These are phyloP conservation scores for Leucocoprinus birnbaumii DNA, from an alignment of 768 basidiomycete genomes.

Conservation along the genomic window DNA sequence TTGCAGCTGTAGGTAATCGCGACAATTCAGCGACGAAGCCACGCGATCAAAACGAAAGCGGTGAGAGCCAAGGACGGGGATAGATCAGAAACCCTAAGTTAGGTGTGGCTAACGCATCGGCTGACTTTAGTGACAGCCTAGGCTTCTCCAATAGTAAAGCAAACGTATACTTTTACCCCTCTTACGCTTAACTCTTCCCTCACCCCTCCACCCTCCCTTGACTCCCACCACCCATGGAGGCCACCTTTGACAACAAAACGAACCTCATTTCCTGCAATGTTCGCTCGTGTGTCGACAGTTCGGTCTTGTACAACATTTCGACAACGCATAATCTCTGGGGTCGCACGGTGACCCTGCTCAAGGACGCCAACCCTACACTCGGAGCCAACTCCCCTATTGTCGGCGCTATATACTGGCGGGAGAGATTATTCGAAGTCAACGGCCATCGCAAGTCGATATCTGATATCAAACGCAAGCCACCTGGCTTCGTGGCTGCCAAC, in stretches of 20 bases:
- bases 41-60: too few relatives aligned
- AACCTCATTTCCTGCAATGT: constrained; percentile 46
- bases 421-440: constrained; percentile 43
- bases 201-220: background rate
- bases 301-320: constrained; percentile 39
- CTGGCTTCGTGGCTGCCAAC: constrained; percentile 34
- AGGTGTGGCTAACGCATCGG: background rate
- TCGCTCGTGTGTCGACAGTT: constrained; percentile 39
- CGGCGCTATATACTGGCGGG: constrained; percentile 49
- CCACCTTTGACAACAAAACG: constrained; percentile 46
- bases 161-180: background rate
- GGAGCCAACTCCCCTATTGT: constrained; percentile 28
- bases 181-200: background rate
- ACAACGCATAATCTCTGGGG: constrained; percentile 42
- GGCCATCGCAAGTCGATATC: constrained; percentile 36
- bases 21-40: too few relatives aligned
- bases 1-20: too few relatives aligned
- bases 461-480: constrained; percentile 38
- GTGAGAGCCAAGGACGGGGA: too few relatives aligned
- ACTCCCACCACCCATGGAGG: constrained; percentile 36
- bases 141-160: background rate
- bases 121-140: background rate
- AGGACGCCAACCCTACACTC: constrained; percentile 43
- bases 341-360: constrained; percentile 40
- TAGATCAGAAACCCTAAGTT: background rate